A percentile compares a stretch with the other conserved stretches of the same genome.
These are phyloP conservation scores for Trichoderma sp. DNA, from an alignment of 2,329 filamentous ascomycete species.

Conservation along the genomic window DNA sequence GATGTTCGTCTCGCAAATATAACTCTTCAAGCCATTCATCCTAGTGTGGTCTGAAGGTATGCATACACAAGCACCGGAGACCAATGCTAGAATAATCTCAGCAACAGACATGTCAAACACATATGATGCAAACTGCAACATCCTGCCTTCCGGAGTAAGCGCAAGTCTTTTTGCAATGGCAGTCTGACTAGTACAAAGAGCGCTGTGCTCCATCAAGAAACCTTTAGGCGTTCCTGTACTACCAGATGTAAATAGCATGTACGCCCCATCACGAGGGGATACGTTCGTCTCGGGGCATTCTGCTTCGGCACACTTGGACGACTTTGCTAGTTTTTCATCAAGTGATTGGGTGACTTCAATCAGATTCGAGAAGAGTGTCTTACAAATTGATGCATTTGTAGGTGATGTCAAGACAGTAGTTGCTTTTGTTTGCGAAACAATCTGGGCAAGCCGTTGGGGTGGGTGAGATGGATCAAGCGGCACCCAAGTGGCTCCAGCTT, in stretches of 20 bases:
- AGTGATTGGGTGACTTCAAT: background rate
- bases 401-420: background rate
- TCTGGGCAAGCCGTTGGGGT: background rate
- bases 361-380: background rate
- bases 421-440: background rate
- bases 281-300: background rate
- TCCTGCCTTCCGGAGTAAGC: background rate
- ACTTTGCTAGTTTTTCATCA: background rate
- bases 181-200: background rate
- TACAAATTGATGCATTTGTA: background rate
- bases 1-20: background rate
- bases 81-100: constrained; percentile 2
- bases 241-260: constrained; percentile 26
- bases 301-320: background rate
- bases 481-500: background rate
- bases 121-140: constrained; percentile 11
- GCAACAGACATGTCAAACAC: constrained; percentile 8
- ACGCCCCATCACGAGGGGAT: constrained; percentile 14
- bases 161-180: background rate
- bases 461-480: constrained; percentile 10
- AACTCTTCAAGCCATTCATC: background rate
- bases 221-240: constrained; percentile 27
- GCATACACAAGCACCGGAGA: constrained; percentile 3
- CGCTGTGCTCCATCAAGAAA: constrained; percentile 24
- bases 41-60: constrained; percentile 8